Percentiles rank a stretch among this genome's conserved stretches.
phyloP scores from a whole-genome alignment of 495 filamentous ascomycete species.

The Penicillium longicatenatum region DNA sequence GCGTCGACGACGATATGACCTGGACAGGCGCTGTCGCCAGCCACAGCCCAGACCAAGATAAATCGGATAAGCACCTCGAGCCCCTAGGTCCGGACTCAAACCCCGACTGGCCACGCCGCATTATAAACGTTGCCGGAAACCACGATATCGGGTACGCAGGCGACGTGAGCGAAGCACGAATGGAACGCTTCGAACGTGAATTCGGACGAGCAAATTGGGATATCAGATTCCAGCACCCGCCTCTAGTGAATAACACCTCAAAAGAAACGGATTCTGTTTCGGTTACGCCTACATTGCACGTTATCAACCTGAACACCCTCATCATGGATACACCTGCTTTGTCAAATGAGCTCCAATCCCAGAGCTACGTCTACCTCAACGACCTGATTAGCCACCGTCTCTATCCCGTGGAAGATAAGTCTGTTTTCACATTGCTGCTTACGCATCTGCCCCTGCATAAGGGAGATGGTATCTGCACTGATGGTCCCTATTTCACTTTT shows the following conservation, averaged over 20 bases:
- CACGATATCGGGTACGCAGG: constrained; percentile 97
- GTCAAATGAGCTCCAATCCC: constrained; percentile 62
- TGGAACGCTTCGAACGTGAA: constrained; percentile 74
- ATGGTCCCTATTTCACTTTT: constrained; percentile 78
- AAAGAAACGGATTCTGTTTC: constrained; percentile 21
- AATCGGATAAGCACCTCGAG: constrained; percentile 30
- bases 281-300: constrained; percentile 57
- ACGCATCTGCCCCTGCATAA: constrained; percentile 95
- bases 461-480: constrained; percentile 76
- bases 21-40: constrained; percentile 32
- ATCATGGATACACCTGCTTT: constrained; percentile 83
- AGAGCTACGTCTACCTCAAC: constrained; percentile 79
- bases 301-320: constrained; percentile 87
- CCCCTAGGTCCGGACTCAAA: constrained; percentile 53
- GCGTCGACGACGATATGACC: constrained; percentile 65
- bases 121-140: constrained; percentile 92
- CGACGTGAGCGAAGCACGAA: constrained; percentile 70
- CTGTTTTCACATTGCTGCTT: constrained; percentile 76
- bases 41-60: constrained; percentile 31
- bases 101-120: constrained; percentile 64
- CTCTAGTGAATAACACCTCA: constrained; percentile 16
- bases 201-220: constrained; percentile 92
- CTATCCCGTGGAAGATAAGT: constrained; percentile 63
- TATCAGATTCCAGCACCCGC: constrained; percentile 61
- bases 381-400: constrained; percentile 62